Percentiles rank a stretch among this genome's conserved stretches.
These are phyloP conservation scores for Populus trichocarpa DNA, from an alignment of 441 rosid genomes.

Conservation along the genomic window DNA sequence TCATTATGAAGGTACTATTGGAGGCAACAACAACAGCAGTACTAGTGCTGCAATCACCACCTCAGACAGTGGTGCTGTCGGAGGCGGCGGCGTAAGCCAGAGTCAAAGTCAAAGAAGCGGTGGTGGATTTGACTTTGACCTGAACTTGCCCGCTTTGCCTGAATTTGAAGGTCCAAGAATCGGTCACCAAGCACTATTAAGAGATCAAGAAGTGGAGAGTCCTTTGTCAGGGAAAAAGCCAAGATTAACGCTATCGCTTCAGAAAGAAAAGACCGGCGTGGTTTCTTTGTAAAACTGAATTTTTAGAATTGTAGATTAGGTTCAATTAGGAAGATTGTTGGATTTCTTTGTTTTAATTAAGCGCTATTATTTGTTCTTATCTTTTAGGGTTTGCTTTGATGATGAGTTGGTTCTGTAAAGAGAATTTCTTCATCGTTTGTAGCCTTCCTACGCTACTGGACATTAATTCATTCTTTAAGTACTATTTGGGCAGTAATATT, in stretches of 20 bases:
- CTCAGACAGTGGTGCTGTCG: constrained; percentile 18
- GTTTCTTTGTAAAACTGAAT: neutral
- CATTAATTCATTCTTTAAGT: constrained; percentile 24
- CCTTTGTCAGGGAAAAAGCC: constrained; percentile 63
- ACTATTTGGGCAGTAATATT: neutral
- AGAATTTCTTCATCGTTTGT: constrained; percentile 26
- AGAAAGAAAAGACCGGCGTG: constrained; percentile 17
- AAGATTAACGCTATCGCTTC: constrained; percentile 28
- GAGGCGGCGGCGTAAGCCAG: constrained; percentile 34
- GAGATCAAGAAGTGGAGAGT: constrained; percentile 60
- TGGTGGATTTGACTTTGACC: constrained; percentile 45
- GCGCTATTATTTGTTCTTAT: neutral
- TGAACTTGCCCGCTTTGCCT: constrained; percentile 51
- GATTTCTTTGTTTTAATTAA: neutral
- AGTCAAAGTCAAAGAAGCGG: constrained; percentile 38
- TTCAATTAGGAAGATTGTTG: neutral
- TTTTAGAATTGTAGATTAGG: neutral
- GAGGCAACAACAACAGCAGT: constrained; percentile 18
- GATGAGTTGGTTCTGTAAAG: constrained; percentile 31
- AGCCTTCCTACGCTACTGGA: neutral
- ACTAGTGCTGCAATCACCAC: constrained; percentile 23
- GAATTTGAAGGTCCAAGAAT: constrained; percentile 22
- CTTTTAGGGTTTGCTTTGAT: constrained; percentile 1
- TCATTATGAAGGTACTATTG: constrained; percentile 65
- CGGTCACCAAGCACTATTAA: constrained; percentile 1